Conservation (phyloP, 129 eudicot species). For the Tagetes patula region DNA sequence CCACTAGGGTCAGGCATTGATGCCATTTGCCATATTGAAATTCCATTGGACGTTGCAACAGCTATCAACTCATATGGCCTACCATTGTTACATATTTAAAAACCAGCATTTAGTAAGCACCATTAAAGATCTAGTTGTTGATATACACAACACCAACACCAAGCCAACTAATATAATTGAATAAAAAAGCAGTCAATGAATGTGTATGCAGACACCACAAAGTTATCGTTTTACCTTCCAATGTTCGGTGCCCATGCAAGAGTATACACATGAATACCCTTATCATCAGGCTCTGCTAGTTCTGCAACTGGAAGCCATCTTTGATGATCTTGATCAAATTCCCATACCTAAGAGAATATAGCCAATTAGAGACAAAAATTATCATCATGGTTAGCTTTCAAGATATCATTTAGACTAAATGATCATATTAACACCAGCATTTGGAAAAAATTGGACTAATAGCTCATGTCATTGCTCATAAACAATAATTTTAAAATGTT, state of each 20-base stretch:
- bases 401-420: neutral
- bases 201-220: neutral
- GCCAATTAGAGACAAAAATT: conserved; percentile 12
- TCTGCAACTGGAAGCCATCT: conserved; percentile 99
- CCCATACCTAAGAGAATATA: conserved; percentile 72
- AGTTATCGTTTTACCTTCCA: conserved; percentile 58
- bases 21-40: conserved; percentile 85
- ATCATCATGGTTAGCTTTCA: neutral
- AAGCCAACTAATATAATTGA: neutral
- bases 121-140: neutral
- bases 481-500: neutral
- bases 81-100: conserved; percentile 13
- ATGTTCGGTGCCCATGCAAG: conserved; percentile 95
- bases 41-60: conserved; percentile 75
- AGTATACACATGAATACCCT: conserved; percentile 59
- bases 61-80: conserved; percentile 93
- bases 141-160: neutral
- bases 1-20: conserved; percentile 72
- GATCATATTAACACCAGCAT: neutral
- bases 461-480: conserved; percentile 8
- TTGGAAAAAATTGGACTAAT: conserved; percentile 16
- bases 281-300: conserved; percentile 66
- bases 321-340: conserved; percentile 94
- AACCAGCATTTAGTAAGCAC: neutral
- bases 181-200: neutral